Evolutionary conservation across 306 rosid genomes (phyloP), one percentile per base, ranked within the genome.

Genomic region (Fragaria iinumae): DNA sequence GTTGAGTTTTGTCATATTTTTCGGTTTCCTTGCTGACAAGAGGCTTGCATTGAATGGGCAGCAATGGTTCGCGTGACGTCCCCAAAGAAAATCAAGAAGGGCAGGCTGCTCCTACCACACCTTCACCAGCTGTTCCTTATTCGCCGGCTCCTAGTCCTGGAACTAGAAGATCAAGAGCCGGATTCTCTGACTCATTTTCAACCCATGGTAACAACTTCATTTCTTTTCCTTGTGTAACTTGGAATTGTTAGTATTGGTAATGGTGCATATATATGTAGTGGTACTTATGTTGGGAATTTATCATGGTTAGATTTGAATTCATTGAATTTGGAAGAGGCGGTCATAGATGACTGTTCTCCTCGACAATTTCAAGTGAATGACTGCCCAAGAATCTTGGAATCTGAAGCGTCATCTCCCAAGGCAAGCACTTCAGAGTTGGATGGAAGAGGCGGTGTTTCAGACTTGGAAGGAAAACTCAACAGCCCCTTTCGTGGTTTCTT

Each of bases 341-440:
- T 11, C 25, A 36, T 43, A 52, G 16, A 49, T 7, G 90, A 85
- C 8, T 77, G 79, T 25, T 80, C 87, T 81, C 74, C 89, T 6
- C 76, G 80, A 67, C 78, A 77, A 41, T 70, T 45, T 21, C 52
- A 25, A 2, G 87, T 75, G 53, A 84, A 74, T 59, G 77, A 84
- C 71, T 69, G 66, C 75, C 63, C 82, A 5, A 81, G 82, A 73
- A 82, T 86, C 74, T 47, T 82, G 71, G 91, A 81, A 72, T 85
- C 83, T 18, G 93, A 81, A 74, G 67, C 88, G 45, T 81, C 87
- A 81, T 75, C 87, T 77, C 80, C 94, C 6, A 86, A 66, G 76
- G 81, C 93, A 67, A 91, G 96, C 85, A 89, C 92, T 77, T 89
- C 93, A 50, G 93, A 86, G 60, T 84, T 86, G 4, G 97, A 82